These are phyloP conservation scores for Suhomyces maxii DNA, from an alignment of 1,139 yeast species.

Conservation along the genomic window DNA sequence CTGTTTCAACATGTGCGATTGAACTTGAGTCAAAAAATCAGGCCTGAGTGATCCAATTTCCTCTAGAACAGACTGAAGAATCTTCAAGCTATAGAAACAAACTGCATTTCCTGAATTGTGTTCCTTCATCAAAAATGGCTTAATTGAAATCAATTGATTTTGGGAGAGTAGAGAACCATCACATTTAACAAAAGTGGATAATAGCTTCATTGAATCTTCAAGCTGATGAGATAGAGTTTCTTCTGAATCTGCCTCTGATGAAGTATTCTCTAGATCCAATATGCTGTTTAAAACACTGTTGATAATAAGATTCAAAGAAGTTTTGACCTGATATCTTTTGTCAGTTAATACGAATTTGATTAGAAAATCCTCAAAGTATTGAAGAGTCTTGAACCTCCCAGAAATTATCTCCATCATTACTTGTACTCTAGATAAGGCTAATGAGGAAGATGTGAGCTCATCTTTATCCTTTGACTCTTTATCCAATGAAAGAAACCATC, in stretches of 20 bases:
- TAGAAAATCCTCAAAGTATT: conserved; percentile 46
- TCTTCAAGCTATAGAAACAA: conserved; percentile 50
- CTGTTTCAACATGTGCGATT: conserved; percentile 49
- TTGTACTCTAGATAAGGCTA: conserved; percentile 13
- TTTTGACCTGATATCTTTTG: conserved; percentile 16
- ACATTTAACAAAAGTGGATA: conserved; percentile 55
- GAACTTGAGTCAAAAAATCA: conserved; percentile 51
- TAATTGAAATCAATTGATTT: conserved; percentile 61
- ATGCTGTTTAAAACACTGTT: conserved; percentile 12
- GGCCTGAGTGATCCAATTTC: conserved; percentile 47
- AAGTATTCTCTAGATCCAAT: neutral
- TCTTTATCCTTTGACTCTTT: conserved; percentile 3
- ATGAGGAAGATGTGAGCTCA: neutral
- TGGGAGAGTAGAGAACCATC: conserved; percentile 55
- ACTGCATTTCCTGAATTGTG: conserved; percentile 33
- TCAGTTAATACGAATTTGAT: conserved; percentile 37
- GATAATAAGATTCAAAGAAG: conserved; percentile 21
- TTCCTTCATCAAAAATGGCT: conserved; percentile 58
- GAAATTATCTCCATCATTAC: conserved; percentile 40
- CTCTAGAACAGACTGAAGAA: conserved; percentile 52
- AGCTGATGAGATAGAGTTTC: conserved; percentile 10
- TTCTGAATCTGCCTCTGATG: neutral
- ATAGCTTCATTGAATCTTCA: conserved; percentile 43
- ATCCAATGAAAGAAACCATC: conserved; percentile 41
- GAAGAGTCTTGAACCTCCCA: conserved; percentile 34